These are phyloP conservation scores for Spathaspora hagerdaliae DNA, from an alignment of 805 yeast species.

Conservation along the genomic window DNA sequence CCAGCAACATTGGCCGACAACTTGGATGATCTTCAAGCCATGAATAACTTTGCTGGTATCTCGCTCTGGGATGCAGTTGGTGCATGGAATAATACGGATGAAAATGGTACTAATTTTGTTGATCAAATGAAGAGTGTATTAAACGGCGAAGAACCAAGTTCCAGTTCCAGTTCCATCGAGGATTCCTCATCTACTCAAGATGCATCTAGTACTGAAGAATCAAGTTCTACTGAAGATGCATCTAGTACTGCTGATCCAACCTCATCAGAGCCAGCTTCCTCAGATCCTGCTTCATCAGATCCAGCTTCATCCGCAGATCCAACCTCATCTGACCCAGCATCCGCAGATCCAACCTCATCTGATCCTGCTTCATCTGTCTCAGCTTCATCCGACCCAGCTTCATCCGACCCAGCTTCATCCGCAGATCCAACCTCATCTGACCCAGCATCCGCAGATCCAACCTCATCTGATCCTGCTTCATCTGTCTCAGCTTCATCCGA, in stretches of 20 bases:
- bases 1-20: constrained; percentile 14
- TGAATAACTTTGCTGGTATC: constrained; percentile 31
- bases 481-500: too few species aligned
- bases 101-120: constrained; percentile 12
- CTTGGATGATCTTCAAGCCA: constrained; percentile 11
- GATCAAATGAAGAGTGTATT: constrained; percentile 16
- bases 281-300: too few species aligned
- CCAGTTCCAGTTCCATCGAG: neutral
- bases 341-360: too few species aligned
- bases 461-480: too few species aligned
- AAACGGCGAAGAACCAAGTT: neutral
- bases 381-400: too few species aligned
- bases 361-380: too few species aligned
- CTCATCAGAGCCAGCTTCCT: too few species aligned
- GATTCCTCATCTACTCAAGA: neutral
- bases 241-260: neutral
- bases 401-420: too few species aligned
- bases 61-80: constrained; percentile 33
- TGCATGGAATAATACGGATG: constrained; percentile 12
- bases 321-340: too few species aligned
- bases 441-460: too few species aligned
- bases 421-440: too few species aligned
- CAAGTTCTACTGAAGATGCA: neutral
- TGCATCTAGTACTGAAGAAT: neutral
- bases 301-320: too few species aligned